phyloP scores from a whole-genome alignment of 331 rosid species.

The Arachis monticola region DNA sequence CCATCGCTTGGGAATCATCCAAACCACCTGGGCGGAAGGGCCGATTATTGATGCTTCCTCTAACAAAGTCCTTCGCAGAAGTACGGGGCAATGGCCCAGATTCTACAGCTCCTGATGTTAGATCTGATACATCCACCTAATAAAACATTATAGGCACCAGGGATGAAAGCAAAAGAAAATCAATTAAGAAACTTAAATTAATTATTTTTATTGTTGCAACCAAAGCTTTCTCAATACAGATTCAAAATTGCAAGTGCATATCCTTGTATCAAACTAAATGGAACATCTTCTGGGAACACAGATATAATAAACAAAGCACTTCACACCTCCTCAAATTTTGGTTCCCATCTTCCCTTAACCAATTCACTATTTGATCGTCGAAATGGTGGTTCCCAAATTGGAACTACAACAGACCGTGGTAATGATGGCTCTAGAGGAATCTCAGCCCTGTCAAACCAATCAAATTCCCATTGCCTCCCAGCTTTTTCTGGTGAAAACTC shows the following conservation, averaged over 20 bases:
- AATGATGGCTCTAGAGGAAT: constrained; percentile 81
- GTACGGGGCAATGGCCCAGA: constrained; percentile 79
- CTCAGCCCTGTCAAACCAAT: constrained; percentile 90
- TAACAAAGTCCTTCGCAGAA: constrained; percentile 73
- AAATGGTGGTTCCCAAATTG: constrained; percentile 90
- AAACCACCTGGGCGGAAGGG: constrained; percentile 98
- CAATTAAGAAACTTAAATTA: constrained; percentile 31
- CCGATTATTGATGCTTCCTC: constrained; percentile 88
- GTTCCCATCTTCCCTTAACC: constrained; percentile 70
- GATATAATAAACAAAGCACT: constrained; percentile 37
- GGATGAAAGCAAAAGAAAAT: constrained; percentile 38
- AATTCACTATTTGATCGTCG: constrained; percentile 58
- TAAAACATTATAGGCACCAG: constrained; percentile 50
- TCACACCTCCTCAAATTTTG: constrained; percentile 83
- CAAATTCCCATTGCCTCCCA: constrained; percentile 98
- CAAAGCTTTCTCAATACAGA: constrained; percentile 38
- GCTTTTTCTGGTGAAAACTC: constrained; percentile 82
- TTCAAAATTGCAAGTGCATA: constrained; percentile 22
- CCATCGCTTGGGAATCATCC: constrained; percentile 74
- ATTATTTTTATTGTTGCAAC: constrained; percentile 11
- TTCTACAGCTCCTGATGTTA: constrained; percentile 67
- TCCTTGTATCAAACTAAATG: constrained; percentile 37
- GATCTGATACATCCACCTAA: constrained; percentile 87
- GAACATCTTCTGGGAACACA: constrained; percentile 24
- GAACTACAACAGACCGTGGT: constrained; percentile 74